A percentile compares a stretch with the other conserved stretches of the same genome.
Conservation (phyloP, 2,329 filamentous ascomycete species). For the Fusarium buharicum region DNA sequence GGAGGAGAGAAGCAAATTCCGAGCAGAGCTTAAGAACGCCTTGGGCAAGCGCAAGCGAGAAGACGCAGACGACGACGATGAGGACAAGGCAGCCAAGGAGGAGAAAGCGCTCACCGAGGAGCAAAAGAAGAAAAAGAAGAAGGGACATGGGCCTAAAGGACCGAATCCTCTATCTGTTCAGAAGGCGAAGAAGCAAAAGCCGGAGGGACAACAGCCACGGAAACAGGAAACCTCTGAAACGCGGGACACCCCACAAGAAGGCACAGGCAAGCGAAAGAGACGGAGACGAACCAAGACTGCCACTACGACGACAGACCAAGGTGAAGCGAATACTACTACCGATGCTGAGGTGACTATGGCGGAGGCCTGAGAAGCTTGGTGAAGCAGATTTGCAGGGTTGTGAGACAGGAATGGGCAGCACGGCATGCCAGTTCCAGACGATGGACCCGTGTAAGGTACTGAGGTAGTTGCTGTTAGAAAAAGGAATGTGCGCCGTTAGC, state of each 20-base stretch:
- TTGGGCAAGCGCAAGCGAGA: conserved; percentile 63
- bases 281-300: conserved; percentile 47
- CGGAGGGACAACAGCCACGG: conserved; percentile 43
- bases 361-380: conserved; percentile 32
- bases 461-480: conserved; percentile 6
- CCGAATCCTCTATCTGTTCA: conserved; percentile 78
- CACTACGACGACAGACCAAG: conserved; percentile 27
- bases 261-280: conserved; percentile 47
- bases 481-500: conserved; percentile 29
- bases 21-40: conserved; percentile 70
- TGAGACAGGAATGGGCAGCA: conserved; percentile 34
- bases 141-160: conserved; percentile 69
- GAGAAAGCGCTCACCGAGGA: conserved; percentile 16
- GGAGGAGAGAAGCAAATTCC: conserved; percentile 80
- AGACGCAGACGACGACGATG: conserved; percentile 53
- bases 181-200: conserved; percentile 69
- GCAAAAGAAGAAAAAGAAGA: conserved; percentile 65
- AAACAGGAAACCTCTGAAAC: conserved; percentile 50
- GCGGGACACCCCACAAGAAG: conserved; percentile 39
- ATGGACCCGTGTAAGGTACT: conserved; percentile 15
- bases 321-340: conserved; percentile 16
- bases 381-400: conserved; percentile 11
- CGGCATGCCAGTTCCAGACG: conserved; percentile 25
- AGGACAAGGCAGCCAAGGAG: conserved; percentile 33
- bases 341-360: conserved; percentile 18